Base-by-base conservation (phyloP, 1,284 basidiomycete species). In the Austroboletus novae-zelandiae region DNA sequence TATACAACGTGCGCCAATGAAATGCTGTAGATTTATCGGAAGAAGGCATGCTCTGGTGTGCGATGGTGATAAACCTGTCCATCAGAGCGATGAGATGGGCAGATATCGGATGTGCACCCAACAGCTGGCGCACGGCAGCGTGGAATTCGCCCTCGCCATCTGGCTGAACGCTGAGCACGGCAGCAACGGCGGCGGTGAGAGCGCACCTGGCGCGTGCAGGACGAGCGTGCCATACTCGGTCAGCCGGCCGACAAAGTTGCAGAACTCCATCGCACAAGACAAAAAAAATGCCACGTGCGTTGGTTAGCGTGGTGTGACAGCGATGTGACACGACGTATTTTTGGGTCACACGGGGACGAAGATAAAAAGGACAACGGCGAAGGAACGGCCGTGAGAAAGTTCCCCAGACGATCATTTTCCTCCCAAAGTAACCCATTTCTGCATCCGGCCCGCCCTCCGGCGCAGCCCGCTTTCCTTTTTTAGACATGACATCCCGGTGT, bases 401-500 rank as follows among this genome's bases (percentile, higher is more conserved):
- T 66, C 69, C 65, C 65, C 65, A 71, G 69, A 69, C 69, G 69
- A 71, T 71, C 69, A 71, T 66, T 67, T 62, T 64, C 54, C 66
- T 59, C 62, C 66, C 66, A 68, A 67, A 68, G 68, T 61, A 65
- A 70, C 50, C 43, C 50, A 43, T 55, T 59, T 64, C 50, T 68
- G 50, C 45, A 43, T 56, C 57, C 71, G 73, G 73, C 70, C 62
- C 61, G 59, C 62, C 57, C 58, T 71, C 68, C 75, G 76, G 68
- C 62, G 61, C 54, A 62, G 62, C 60, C 64, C 53, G 45, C 55
- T 54, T 68, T 62, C 66, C 61, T 64, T 70, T 72, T 71, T 66
- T 58, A 67, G 70, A 64, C 47, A 86, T 87, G 84, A 83, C 84
- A 69, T 87, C 84, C 60, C 83, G 84, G 84, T 84, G 58, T 56